Evolutionary conservation across 768 basidiomycete species (phyloP).

Genomic region (Clathrus columnatus): DNA sequence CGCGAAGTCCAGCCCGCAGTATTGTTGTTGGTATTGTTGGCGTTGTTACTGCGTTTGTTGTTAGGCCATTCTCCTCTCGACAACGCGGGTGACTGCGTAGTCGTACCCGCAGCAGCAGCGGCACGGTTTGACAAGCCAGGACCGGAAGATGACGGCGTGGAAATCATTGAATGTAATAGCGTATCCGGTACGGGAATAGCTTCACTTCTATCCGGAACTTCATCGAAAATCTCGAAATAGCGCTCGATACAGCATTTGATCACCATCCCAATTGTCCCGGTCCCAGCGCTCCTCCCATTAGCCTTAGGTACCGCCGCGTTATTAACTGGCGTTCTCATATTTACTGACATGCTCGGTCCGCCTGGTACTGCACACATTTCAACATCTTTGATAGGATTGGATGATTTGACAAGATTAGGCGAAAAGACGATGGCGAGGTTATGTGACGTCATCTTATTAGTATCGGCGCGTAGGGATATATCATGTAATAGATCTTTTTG

Average conservation of each 20-base stretch:
- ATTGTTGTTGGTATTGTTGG: neutral
- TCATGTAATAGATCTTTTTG: constrained; percentile 68
- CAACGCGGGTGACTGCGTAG: constrained; percentile 6
- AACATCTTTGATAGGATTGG: constrained; percentile 63
- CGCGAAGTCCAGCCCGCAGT: neutral
- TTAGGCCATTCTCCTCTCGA: constrained; percentile 1
- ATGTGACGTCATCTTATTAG: constrained; percentile 74
- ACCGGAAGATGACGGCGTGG: constrained; percentile 67
- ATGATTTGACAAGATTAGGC: constrained; percentile 69
- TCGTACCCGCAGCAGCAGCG: neutral
- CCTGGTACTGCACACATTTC: constrained; percentile 60
- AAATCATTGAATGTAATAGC: constrained; percentile 49
- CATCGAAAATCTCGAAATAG: constrained; percentile 84
- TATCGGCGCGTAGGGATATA: constrained; percentile 54
- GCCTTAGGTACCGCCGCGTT: constrained; percentile 15
- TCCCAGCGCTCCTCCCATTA: constrained; percentile 32
- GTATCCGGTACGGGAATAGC: constrained; percentile 28
- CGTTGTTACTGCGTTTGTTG: neutral
- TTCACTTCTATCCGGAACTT: constrained; percentile 63
- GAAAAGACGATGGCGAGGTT: constrained; percentile 74
- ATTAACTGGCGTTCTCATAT: constrained; percentile 14
- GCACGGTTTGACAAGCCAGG: constrained; percentile 59
- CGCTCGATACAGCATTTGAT: constrained; percentile 71
- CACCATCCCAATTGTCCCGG: constrained; percentile 60
- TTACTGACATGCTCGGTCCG: constrained; percentile 31